These are phyloP conservation scores for Colletotrichum sp. DNA, from an alignment of 2,329 filamentous ascomycete species.

Conservation along the genomic window DNA sequence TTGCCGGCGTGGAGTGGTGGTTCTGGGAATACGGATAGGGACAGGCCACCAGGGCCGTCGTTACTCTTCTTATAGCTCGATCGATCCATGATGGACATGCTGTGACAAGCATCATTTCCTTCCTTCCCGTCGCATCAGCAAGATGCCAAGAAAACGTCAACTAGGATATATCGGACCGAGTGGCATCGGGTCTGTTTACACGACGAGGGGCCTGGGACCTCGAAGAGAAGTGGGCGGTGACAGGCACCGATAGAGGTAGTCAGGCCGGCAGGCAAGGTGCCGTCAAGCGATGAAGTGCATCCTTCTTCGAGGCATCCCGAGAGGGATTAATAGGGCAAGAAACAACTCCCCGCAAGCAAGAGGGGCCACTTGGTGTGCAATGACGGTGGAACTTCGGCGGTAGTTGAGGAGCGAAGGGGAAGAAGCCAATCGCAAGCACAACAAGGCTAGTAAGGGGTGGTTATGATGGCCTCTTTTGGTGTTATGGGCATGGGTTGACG, in stretches of 20 bases:
- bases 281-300: neutral
- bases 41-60: neutral
- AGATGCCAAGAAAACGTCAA: slow-evolving; percentile 1
- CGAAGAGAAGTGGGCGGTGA: neutral
- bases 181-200: neutral
- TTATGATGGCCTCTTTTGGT: slow-evolving; percentile 11
- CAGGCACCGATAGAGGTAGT: neutral
- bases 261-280: neutral
- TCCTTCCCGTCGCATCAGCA: neutral
- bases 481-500: neutral
- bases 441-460: neutral
- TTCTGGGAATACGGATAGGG: neutral
- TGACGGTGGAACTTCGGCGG: slow-evolving; percentile 4
- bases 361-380: neutral
- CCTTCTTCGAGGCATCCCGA: neutral
- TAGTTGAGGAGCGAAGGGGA: neutral
- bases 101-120: neutral
- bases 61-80: slow-evolving; percentile 3
- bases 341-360: neutral
- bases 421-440: neutral
- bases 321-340: neutral
- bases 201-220: neutral
- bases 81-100: neutral
- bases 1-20: neutral
- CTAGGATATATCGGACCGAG: slow-evolving; percentile 9